phyloP scores from a whole-genome alignment of 192 early-diverging fungal genomes.

The Radiomyces spectabilis region DNA sequence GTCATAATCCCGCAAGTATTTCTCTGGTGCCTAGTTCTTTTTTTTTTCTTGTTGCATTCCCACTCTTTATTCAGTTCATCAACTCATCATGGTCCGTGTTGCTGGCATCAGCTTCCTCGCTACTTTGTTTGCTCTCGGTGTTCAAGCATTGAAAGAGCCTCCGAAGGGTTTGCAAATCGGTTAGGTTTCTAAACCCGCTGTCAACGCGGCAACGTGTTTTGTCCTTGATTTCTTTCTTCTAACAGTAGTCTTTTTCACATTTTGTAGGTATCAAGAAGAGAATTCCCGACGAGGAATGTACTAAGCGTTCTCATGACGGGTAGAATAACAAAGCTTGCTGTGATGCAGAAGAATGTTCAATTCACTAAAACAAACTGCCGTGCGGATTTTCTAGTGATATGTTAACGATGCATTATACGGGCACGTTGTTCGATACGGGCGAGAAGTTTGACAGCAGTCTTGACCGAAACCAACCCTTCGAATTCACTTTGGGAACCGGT shows the following conservation, averaged over 20 bases:
- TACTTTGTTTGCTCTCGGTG: slow-evolving; percentile 5
- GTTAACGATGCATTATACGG: slow-evolving; percentile 74
- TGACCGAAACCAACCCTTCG: slow-evolving; percentile 58
- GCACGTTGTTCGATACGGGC: slow-evolving; percentile 53
- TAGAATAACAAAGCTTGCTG: slow-evolving; percentile 3
- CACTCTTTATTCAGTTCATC: too few relatives aligned
- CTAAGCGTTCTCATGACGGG: slow-evolving; percentile 31
- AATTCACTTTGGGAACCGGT: slow-evolving; percentile 62
- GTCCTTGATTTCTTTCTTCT: not conserved
- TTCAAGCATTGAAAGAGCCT: slow-evolving; percentile 24
- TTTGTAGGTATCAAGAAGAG: slow-evolving; percentile 39
- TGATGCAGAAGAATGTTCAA: not conserved
- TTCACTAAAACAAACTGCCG: not conserved
- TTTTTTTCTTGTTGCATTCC: too few relatives aligned
- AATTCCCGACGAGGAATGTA: slow-evolving; percentile 46
- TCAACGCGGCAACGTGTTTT: not conserved
- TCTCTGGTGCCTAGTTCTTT: too few relatives aligned
- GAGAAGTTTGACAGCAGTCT: slow-evolving; percentile 67
- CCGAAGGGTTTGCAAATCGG: slow-evolving; percentile 44
- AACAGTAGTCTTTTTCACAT: too few relatives aligned
- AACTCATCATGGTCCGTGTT: too few relatives aligned
- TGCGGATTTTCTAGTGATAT: slow-evolving; percentile 35
- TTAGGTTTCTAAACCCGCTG: not conserved
- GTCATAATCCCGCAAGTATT: too few relatives aligned
- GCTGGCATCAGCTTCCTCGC: too few relatives aligned